A percentile compares a stretch with the other conserved stretches of the same genome.
Conservation (phyloP, 2,329 filamentous ascomycete genomes). For the Diplodia corticola region DNA sequence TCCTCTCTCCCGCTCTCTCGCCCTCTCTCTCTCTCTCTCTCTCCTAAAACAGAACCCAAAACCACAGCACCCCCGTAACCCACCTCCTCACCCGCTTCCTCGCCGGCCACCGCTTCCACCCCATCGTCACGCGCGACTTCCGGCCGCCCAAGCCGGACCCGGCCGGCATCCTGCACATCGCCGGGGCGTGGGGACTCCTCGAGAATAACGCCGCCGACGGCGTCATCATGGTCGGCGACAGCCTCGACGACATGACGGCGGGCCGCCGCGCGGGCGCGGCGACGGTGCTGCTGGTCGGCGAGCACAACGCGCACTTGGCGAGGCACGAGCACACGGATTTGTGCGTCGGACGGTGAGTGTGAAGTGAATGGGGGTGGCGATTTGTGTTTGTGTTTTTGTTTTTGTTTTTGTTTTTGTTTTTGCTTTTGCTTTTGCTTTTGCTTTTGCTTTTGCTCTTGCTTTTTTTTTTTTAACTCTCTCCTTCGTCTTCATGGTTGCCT, state of each 20-base stretch:
- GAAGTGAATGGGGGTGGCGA: too few relatives aligned
- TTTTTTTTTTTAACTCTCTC: too few relatives aligned
- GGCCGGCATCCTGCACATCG: conserved; percentile 84
- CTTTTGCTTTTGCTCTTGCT: not conserved
- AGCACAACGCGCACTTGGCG: conserved; percentile 71
- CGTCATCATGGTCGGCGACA: conserved; percentile 60
- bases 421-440: not conserved
- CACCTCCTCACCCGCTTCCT: conserved; percentile 78
- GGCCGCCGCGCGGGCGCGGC: conserved; percentile 80
- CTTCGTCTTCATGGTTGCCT: too few relatives aligned
- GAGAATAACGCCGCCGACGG: conserved; percentile 34
- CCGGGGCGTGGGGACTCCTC: conserved; percentile 65
- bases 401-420: not conserved
- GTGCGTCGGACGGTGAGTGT: conserved; percentile 57
- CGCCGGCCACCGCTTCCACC: conserved; percentile 65
- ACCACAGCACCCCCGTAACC: conserved; percentile 60
- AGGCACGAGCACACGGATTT: conserved; percentile 76
- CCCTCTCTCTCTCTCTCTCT: not conserved
- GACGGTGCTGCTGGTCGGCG: conserved; percentile 84
- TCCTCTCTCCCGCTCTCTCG: too few relatives aligned
- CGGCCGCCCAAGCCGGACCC: conserved; percentile 83
- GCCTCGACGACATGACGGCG: conserved; percentile 89
- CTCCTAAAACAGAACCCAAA: too few relatives aligned
- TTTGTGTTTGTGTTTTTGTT: not conserved
- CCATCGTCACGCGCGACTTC: conserved; percentile 83